phyloP scores from a whole-genome alignment of 495 filamentous ascomycete genomes.

The Monascus purpureus region DNA sequence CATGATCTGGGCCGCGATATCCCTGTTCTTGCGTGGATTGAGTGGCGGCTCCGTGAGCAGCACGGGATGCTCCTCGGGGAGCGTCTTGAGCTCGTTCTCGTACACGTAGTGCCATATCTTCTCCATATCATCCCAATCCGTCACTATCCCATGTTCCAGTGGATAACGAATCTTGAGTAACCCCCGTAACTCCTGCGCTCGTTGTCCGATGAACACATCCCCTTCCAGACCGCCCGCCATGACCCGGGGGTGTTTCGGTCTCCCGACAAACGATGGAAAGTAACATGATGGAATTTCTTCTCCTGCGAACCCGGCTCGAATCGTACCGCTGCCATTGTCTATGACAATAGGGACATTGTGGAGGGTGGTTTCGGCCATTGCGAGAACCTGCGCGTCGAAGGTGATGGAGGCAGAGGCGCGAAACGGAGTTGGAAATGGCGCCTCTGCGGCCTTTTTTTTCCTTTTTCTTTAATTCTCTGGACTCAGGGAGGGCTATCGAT shows the following conservation, averaged over 20 bases:
- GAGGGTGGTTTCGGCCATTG: conserved; percentile 65
- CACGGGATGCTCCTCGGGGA: conserved; percentile 97
- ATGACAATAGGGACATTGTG: conserved; percentile 97
- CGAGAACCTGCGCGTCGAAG: conserved; percentile 15
- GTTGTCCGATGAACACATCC: conserved; percentile 90
- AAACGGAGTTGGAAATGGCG: conserved; percentile 3
- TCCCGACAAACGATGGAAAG: conserved; percentile 95
- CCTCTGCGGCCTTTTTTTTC: neutral
- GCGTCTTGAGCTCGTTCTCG: conserved; percentile 74
- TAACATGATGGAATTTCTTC: conserved; percentile 91
- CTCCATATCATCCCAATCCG: conserved; percentile 99
- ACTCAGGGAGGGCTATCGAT: too few species aligned
- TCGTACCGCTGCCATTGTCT: conserved; percentile 97
- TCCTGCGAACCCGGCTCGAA: conserved; percentile 91
- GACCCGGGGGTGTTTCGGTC: conserved; percentile 93
- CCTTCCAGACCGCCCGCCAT: conserved; percentile 92
- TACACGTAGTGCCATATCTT: conserved; percentile 92
- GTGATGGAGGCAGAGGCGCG: conserved; percentile 6
- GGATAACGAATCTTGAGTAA: conserved; percentile 92
- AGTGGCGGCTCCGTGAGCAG: conserved; percentile 93
- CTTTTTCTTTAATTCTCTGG: too few species aligned
- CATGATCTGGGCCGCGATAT: conserved; percentile 92
- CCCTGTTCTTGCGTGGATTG: conserved; percentile 90
- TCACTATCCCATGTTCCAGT: conserved; percentile 94
- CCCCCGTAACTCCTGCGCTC: conserved; percentile 83